phyloP scores from a whole-genome alignment of 2,329 filamentous ascomycete genomes.

The Neopestalotiopsis sp. region DNA sequence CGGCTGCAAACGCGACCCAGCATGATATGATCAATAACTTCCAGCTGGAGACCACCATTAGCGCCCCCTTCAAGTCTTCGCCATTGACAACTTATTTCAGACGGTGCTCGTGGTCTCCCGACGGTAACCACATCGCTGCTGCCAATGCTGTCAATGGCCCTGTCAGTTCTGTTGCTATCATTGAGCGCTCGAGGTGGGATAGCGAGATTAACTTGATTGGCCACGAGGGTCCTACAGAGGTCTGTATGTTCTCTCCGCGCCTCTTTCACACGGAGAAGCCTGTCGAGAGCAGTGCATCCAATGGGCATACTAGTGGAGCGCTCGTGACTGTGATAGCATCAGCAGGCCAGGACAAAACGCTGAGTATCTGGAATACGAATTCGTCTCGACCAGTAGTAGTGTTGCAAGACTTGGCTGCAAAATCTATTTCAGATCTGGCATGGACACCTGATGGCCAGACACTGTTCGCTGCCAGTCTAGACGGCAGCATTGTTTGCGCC shows the following conservation, averaged over 20 bases:
- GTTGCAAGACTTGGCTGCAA: constrained; percentile 84
- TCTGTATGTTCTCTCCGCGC: constrained; percentile 94
- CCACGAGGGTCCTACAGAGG: constrained; percentile 95
- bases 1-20: constrained; percentile 86
- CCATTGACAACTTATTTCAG: constrained; percentile 97
- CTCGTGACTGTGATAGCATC: constrained; percentile 94
- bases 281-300: constrained; percentile 53
- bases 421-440: constrained; percentile 91
- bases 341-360: constrained; percentile 92
- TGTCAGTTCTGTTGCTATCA: constrained; percentile 95
- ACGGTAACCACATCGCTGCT: constrained; percentile 95
- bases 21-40: constrained; percentile 99
- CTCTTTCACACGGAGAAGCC: constrained; percentile 81
- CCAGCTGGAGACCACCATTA: constrained; percentile 90
- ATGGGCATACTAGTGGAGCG: constrained; percentile 51
- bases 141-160: constrained; percentile 97
- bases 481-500: constrained; percentile 83
- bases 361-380: constrained; percentile 98
- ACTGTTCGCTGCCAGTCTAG: constrained; percentile 84
- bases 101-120: constrained; percentile 95
- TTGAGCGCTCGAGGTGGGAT: constrained; percentile 91
- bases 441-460: constrained; percentile 94
- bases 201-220: constrained; percentile 97
- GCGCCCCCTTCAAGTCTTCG: constrained; percentile 81
- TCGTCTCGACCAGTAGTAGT: constrained; percentile 91